These are phyloP conservation scores for Byssoonygena ceratinophila DNA, from an alignment of 2,329 filamentous ascomycete genomes.

Conservation along the genomic window DNA sequence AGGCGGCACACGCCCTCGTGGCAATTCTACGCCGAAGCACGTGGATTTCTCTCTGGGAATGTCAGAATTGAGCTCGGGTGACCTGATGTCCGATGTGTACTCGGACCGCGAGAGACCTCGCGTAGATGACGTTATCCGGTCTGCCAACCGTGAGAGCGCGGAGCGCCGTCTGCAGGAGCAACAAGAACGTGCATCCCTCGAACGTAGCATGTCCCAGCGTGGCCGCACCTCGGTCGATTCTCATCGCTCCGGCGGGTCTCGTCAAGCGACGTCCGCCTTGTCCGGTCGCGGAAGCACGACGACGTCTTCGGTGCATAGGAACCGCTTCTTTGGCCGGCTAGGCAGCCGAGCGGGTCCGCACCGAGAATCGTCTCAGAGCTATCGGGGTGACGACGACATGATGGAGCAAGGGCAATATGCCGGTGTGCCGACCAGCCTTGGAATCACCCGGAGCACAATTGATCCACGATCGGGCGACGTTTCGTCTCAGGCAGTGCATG, in stretches of 20 bases:
- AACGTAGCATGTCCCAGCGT: conserved; percentile 20
- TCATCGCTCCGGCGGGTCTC: conserved; percentile 19
- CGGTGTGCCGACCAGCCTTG: not conserved
- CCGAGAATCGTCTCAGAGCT: not conserved
- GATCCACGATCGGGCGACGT: conserved; percentile 19
- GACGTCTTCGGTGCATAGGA: conserved; percentile 40
- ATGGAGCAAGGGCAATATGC: conserved; percentile 39
- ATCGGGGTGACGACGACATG: conserved; percentile 31
- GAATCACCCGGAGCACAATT: not conserved
- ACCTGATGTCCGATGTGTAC: conserved; percentile 55
- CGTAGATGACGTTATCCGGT: conserved; percentile 33
- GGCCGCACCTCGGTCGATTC: conserved; percentile 18
- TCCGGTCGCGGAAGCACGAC: conserved; percentile 23
- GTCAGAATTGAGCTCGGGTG: conserved; percentile 47
- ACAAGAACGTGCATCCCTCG: conserved; percentile 17
- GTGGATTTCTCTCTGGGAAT: conserved; percentile 64
- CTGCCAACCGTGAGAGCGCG: conserved; percentile 31
- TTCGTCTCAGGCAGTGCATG: conserved; percentile 18
- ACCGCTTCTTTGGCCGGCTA: conserved; percentile 51
- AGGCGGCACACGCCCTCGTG: conserved; percentile 39
- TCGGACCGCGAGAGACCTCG: conserved; percentile 42
- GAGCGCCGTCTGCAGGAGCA: conserved; percentile 29
- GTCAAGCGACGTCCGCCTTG: conserved; percentile 1
- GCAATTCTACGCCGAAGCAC: conserved; percentile 52
- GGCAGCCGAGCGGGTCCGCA: conserved; percentile 21